phyloP scores from a whole-genome alignment of 73 alveolate genomes.

The Tetrahymena elliotti region DNA sequence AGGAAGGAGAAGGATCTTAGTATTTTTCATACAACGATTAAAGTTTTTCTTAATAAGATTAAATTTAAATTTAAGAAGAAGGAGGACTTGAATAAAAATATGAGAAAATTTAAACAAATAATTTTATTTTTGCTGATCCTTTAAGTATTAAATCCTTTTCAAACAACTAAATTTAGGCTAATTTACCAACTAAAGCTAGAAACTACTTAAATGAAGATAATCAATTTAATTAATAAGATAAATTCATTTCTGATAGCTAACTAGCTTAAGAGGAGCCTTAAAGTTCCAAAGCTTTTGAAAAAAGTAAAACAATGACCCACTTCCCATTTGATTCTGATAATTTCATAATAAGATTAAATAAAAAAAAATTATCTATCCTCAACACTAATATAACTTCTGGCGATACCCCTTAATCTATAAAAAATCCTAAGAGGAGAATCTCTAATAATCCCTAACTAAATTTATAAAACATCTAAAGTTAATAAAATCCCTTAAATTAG shows the following conservation, averaged over 20 bases:
- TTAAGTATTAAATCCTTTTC: background rate
- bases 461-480: background rate
- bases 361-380: background rate
- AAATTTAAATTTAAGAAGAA: background rate
- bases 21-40: background rate
- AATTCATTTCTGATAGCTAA: background rate
- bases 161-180: background rate
- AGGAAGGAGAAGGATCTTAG: background rate
- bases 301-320: background rate
- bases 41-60: background rate
- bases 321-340: background rate
- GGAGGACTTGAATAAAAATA: background rate
- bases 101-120: background rate
- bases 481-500: background rate
- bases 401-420: background rate
- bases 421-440: background rate
- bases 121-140: background rate
- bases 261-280: background rate
- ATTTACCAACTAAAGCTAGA: background rate
- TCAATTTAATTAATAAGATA: background rate
- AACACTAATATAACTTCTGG: background rate
- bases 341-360: background rate
- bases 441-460: background rate
- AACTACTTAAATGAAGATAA: background rate
- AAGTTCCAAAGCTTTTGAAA: background rate